phyloP scores from a whole-genome alignment of 2,329 filamentous ascomycete species.

The Alternaria novae-zelandiae region DNA sequence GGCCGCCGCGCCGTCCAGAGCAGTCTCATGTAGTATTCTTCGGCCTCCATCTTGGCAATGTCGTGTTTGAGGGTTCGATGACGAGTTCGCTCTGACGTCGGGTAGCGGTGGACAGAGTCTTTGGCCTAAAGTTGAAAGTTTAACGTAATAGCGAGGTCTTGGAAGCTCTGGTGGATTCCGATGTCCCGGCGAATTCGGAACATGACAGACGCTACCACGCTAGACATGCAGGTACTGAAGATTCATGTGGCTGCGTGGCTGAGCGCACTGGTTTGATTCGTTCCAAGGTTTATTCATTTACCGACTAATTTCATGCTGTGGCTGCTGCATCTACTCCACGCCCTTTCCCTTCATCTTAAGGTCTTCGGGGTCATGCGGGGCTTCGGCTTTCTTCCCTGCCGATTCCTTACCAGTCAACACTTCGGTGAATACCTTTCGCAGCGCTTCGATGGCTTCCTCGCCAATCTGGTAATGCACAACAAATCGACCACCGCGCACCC shows the following conservation, averaged over 20 bases:
- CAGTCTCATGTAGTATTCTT: constrained; percentile 15
- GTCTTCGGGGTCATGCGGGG: constrained; percentile 28
- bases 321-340: constrained; percentile 28
- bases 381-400: constrained; percentile 25
- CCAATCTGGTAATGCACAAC: constrained; percentile 78
- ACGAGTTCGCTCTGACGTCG: constrained; percentile 16
- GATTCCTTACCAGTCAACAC: constrained; percentile 28
- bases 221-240: constrained; percentile 13
- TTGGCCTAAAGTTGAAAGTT: constrained; percentile 2
- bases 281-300: not conserved
- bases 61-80: constrained; percentile 20
- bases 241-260: constrained; percentile 11
- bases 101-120: constrained; percentile 1
- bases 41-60: constrained; percentile 21
- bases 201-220: not conserved
- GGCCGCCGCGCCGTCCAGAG: constrained; percentile 9
- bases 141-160: constrained; percentile 29
- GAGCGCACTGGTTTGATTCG: constrained; percentile 1
- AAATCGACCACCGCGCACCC: constrained; percentile 63
- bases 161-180: constrained; percentile 17
- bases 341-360: constrained; percentile 41
- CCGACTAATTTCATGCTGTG: not conserved
- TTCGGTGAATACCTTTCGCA: constrained; percentile 46
- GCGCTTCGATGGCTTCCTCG: constrained; percentile 62
- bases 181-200: constrained; percentile 15